A percentile compares a stretch with the other conserved stretches of the same genome.
Evolutionary conservation across 2,329 filamentous ascomycete species (phyloP).

Genomic region (Endoconidiophora polonica): DNA sequence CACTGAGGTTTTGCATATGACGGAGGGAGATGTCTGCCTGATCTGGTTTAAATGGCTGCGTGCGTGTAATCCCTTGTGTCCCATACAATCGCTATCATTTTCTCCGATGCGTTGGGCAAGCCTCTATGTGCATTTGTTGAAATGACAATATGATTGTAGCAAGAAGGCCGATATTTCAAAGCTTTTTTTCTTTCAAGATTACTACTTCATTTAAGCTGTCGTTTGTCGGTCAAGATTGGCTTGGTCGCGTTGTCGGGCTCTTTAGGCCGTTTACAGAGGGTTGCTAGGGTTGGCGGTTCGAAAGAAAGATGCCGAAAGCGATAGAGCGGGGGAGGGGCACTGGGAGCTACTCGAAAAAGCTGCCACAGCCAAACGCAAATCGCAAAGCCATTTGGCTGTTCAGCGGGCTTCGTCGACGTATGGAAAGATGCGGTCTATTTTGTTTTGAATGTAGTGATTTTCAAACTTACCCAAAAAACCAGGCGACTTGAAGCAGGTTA

Average conservation of each 20-base stretch:
- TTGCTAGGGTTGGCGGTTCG: not conserved
- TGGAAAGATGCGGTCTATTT: not conserved
- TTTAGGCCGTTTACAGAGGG: too few species aligned
- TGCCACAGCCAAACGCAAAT: not conserved
- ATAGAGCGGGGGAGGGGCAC: slow-evolving; percentile 3
- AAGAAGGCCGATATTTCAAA: too few species aligned
- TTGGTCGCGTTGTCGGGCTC: too few species aligned
- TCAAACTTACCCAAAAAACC: slow-evolving; percentile 61
- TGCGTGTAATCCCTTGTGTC: too few species aligned
- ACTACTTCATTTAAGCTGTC: too few species aligned
- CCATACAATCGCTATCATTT: too few species aligned
- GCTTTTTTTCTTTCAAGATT: too few species aligned
- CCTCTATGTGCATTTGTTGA: too few species aligned
- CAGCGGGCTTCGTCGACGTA: not conserved
- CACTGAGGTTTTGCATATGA: not conserved
- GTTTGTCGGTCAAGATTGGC: too few species aligned
- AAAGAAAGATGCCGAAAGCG: not conserved
- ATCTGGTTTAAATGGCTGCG: too few species aligned
- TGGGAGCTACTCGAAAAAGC: not conserved
- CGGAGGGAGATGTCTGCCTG: not conserved
- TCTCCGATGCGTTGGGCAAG: too few species aligned
- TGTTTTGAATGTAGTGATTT: slow-evolving; percentile 6
- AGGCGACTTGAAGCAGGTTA: slow-evolving; percentile 42
- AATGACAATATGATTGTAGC: not conserved
- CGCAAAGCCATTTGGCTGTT: not conserved